Conservation (phyloP, 2,329 filamentous ascomycete species). For the Pseudogymnoascus sp. region DNA sequence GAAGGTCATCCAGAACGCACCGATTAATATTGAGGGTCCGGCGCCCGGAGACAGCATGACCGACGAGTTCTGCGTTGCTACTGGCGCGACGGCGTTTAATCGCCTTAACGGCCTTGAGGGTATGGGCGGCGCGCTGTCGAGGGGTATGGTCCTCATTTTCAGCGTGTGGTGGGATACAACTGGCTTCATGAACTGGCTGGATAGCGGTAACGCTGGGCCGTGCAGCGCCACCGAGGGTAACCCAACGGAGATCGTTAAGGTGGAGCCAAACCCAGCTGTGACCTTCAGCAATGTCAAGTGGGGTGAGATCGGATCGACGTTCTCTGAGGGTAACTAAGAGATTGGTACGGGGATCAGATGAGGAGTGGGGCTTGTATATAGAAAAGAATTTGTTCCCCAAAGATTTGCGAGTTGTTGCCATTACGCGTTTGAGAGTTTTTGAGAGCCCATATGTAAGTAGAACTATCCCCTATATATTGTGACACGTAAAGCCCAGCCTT, state of each 20-base stretch:
- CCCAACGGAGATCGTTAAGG: constrained; percentile 41
- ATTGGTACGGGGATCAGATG: background rate
- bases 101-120: constrained; percentile 35
- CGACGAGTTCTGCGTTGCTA: constrained; percentile 32
- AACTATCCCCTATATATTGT: background rate
- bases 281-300: constrained; percentile 52
- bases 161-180: constrained; percentile 50
- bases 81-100: constrained; percentile 30
- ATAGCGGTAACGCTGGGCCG: constrained; percentile 45
- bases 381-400: background rate
- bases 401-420: background rate
- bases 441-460: background rate
- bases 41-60: constrained; percentile 34
- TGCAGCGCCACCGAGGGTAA: constrained; percentile 49
- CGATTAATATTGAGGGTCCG: constrained; percentile 27
- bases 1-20: constrained; percentile 33
- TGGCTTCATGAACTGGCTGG: constrained; percentile 53
- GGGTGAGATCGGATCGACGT: constrained; percentile 54
- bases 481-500: background rate
- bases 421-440: background rate
- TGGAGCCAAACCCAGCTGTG: constrained; percentile 44
- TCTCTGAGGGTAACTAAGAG: background rate
- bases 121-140: constrained; percentile 34
- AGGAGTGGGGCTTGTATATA: background rate
- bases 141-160: constrained; percentile 48